Evolutionary conservation across 345 rosid species (phyloP).

Genomic region (Gossypium thurberi): DNA sequence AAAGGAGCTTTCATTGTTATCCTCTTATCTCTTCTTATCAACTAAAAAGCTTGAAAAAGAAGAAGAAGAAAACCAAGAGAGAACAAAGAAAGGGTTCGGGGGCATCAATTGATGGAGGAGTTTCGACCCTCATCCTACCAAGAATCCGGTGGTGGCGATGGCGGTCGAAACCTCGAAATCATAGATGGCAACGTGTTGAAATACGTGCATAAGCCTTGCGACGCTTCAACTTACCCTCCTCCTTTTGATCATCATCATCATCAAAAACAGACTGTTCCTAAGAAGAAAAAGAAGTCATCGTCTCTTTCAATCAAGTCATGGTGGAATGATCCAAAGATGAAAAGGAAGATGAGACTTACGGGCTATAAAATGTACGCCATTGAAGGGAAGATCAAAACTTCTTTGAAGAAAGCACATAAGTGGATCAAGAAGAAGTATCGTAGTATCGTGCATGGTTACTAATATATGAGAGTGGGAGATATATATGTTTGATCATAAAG

Average conservation of each 20-base stretch:
- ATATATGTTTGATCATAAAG: neutral
- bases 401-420: neutral
- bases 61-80: neutral
- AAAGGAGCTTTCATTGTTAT: neutral
- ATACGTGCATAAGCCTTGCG: neutral
- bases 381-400: constrained; percentile 8
- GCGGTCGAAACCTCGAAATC: constrained; percentile 2
- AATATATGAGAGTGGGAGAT: neutral
- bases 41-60: neutral
- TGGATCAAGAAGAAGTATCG: constrained; percentile 10
- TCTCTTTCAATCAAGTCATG: neutral
- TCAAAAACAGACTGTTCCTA: neutral
- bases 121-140: neutral
- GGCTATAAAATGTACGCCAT: neutral
- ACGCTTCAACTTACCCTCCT: neutral
- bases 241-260: neutral
- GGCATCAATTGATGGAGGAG: neutral
- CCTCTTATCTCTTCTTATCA: neutral
- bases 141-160: neutral
- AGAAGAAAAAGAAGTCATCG: neutral
- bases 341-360: constrained; percentile 5
- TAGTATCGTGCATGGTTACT: constrained; percentile 1
- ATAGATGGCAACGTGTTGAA: neutral
- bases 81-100: neutral
- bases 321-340: constrained; percentile 9